phyloP scores from a whole-genome alignment of 2,329 filamentous ascomycete genomes.

The Fusarium buharicum region DNA sequence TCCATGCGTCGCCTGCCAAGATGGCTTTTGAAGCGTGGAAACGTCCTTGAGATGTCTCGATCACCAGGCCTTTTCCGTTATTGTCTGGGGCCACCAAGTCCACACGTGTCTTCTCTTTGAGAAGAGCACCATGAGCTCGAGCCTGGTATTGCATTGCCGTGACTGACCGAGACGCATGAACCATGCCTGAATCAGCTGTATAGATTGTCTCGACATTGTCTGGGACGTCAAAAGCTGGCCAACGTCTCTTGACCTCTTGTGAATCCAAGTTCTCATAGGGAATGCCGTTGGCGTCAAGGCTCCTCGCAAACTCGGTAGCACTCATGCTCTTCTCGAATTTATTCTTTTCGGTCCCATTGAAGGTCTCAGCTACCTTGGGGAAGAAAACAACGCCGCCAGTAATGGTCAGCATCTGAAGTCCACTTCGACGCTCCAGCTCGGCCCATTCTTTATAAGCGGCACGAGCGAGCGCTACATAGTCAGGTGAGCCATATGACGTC shows the following conservation, averaged over 20 bases:
- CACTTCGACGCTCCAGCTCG: constrained; percentile 30
- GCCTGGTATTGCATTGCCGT: constrained; percentile 29
- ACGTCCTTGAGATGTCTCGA: constrained; percentile 18
- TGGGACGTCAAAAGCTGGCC: constrained; percentile 36
- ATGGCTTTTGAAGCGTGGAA: constrained; percentile 30
- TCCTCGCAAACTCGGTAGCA: constrained; percentile 1
- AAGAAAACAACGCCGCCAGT: constrained; percentile 43
- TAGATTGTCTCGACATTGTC: constrained; percentile 33
- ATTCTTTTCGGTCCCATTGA: not conserved
- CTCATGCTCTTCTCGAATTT: constrained; percentile 24
- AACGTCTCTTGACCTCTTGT: constrained; percentile 26
- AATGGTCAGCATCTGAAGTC: constrained; percentile 35
- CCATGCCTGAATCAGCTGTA: constrained; percentile 40
- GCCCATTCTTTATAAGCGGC: constrained; percentile 42
- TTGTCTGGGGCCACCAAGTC: constrained; percentile 7
- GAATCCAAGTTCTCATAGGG: constrained; percentile 37
- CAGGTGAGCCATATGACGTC: constrained; percentile 37
- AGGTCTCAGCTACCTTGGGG: not conserved
- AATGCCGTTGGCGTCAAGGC: constrained; percentile 26
- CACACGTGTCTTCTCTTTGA: constrained; percentile 25
- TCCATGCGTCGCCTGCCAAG: constrained; percentile 32
- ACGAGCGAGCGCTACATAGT: constrained; percentile 40
- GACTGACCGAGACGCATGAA: constrained; percentile 31
- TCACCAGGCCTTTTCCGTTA: constrained; percentile 1
- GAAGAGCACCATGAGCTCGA: constrained; percentile 14